Evolutionary conservation across 208 protist genomes (phyloP), one percentile per base, ranked within the genome.

Genomic region (Acanthamoeba castellanii): DNA sequence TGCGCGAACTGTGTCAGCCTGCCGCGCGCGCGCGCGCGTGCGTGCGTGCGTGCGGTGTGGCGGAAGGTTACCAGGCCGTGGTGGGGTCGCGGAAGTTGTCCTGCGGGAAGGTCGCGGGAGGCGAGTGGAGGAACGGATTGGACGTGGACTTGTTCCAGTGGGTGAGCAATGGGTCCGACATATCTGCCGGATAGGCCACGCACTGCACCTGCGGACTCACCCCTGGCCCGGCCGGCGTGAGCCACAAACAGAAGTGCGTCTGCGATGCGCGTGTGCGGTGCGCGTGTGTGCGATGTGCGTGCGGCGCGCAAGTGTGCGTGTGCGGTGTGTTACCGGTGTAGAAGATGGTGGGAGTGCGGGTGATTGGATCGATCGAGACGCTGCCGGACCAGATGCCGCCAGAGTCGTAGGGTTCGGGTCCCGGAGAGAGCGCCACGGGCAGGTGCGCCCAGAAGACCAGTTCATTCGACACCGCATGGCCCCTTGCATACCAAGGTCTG

Each of bases 201-300:
- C 84, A 91, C 57, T 91, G 84, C 8, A 72, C 50, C 57, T 91
- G 76, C 30, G 76, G 76, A 30, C 25, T 85, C 76, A 85, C 76
- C 4, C 76, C 76, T 85, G 30, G 7, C 34, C 4, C 14, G 37
- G 37, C 37, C 9, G 20, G 8, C 14, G 27, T 47, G 20, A 82
- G 74, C 25, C 64, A 72, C 9, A 2, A 30, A 30, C 1, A 1
- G n/a, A 72, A 34, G 20, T 14, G n/a, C 9, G n/a, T 30, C 0
- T 25, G 27, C 13, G 8, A 74, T 11, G 27, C 13, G 66, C 13
- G 30, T 14, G 30, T 37, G 37, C 3, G 37, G 0, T 0, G 37
- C 3, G 37, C 37, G 37, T 3, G 37, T 37, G 37, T 37, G 37
- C 37, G 37, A 37, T 37, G 37, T 37, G 37, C 3, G 37, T 37